Evolutionary conservation across 1,284 basidiomycete species (phyloP), one percentile per base, ranked within the genome.

Genomic region (Heterobasidion irregulare): DNA sequence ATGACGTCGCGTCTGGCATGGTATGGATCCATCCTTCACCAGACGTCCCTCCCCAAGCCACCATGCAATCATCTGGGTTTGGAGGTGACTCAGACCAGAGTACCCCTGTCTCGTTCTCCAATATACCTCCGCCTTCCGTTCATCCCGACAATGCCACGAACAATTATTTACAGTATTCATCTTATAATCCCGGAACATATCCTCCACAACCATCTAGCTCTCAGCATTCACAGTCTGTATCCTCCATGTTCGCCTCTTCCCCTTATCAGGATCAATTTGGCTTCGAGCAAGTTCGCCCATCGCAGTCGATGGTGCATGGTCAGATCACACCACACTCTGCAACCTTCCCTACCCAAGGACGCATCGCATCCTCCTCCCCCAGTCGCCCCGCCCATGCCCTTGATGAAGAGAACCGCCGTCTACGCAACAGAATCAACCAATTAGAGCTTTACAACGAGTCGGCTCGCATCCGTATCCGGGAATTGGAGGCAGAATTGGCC

Each of bases 371-470:
- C 60, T 3, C 64, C 65, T 10, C 59, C 62, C 53, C 63, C 58
- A 56, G 60, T 47, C 66, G 64, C 26, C 58, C 62, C 12, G 57
- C 63, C 32, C 65, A 64, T 49, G 53, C 61, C 15, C 54, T 61
- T 52, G 73, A 75, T 47, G 74, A 73, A 0, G 75, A 79, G 60
- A 66, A 74, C 51, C 68, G 61, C 33, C 59, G 63, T 36, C 66
- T 79, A 33, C 69, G 70, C 44, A 70, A 67, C 50, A 70, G 68
- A 50, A 67, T 81, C 47, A 72, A 67, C 10, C 75, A 80, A 53
- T 72, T 80, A 47, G 78, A 79, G 62, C 65, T 72, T 46, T 67
- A 70, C 53, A 75, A 78, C 59, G 71, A 79, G 51, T 70, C 73
- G 18, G 71, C 72, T 33, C 71, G 72, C 47, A 66, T 72, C 58